Evolutionary conservation across 1,284 basidiomycete genomes (phyloP).

Genomic region (Takashimella tepidaria): DNA sequence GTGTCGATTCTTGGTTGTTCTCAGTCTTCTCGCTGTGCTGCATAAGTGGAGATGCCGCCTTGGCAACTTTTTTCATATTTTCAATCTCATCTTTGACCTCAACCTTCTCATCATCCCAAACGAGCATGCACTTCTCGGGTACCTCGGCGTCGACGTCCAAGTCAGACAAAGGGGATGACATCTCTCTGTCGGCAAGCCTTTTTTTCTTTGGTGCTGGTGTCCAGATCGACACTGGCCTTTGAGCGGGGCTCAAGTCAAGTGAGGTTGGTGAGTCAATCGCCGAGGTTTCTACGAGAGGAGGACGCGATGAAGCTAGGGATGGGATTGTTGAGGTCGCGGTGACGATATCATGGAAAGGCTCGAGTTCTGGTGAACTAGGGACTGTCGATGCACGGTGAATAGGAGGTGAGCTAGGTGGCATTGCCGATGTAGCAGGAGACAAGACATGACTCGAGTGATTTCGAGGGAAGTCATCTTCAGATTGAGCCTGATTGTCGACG

Average conservation of each 20-base stretch:
- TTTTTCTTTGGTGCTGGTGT: not conserved
- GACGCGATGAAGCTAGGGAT: not conserved
- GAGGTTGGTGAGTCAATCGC: not conserved
- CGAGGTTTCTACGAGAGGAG: too few relatives aligned
- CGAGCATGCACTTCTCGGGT: too few relatives aligned
- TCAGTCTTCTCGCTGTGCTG: not conserved
- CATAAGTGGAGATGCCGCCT: not conserved
- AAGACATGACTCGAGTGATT: not conserved
- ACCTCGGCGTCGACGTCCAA: not conserved
- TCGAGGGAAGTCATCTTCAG: conserved; percentile 3
- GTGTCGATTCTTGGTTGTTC: not conserved
- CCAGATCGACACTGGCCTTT: not conserved
- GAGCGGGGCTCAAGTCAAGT: not conserved
- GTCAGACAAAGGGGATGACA: not conserved
- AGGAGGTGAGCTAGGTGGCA: not conserved
- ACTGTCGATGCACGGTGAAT: not conserved
- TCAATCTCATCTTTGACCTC: conserved; percentile 10
- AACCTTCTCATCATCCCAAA: not conserved
- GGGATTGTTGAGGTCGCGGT: not conserved
- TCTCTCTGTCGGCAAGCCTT: not conserved
- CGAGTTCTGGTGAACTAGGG: not conserved
- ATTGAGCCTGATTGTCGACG: conserved; percentile 10
- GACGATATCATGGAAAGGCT: not conserved
- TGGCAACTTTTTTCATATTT: not conserved
- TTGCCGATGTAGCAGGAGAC: not conserved